Evolutionary conservation across 768 basidiomycete genomes (phyloP).

Genomic region (Tylopilus rubrobrunneus): DNA sequence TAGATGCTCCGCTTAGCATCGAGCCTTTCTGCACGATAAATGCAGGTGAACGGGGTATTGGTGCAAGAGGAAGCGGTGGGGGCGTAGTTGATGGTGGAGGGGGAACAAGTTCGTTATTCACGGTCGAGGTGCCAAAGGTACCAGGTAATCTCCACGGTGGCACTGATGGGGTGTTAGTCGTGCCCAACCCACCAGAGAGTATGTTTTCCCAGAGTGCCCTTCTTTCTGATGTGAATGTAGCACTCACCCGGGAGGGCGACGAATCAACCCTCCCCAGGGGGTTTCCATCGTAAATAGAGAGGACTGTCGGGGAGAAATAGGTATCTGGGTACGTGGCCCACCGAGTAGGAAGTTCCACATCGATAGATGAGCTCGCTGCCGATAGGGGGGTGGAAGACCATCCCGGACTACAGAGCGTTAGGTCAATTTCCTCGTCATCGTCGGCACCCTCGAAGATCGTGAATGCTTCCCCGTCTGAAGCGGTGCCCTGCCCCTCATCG

Average conservation of each 20-base stretch:
- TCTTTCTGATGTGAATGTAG: conserved; percentile 35
- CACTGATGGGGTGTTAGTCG: neutral
- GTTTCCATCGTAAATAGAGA: conserved; percentile 48
- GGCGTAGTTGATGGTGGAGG: conserved; percentile 33
- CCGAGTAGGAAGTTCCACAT: conserved; percentile 24
- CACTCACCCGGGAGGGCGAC: conserved; percentile 23
- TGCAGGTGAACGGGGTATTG: conserved; percentile 3
- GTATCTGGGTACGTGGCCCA: conserved; percentile 65
- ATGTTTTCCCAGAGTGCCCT: conserved; percentile 40
- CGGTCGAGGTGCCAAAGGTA: conserved; percentile 9
- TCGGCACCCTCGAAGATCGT: conserved; percentile 37
- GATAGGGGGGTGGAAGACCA: conserved; percentile 4
- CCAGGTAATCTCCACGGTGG: conserved; percentile 25
- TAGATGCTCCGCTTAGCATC: neutral
- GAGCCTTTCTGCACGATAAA: neutral
- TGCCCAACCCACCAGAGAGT: conserved; percentile 15
- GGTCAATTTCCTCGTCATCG: conserved; percentile 35
- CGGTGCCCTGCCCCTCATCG: neutral
- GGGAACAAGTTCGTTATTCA: conserved; percentile 20
- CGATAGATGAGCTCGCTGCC: neutral
- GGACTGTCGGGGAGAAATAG: conserved; percentile 52
- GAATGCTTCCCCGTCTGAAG: conserved; percentile 24
- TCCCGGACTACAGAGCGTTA: conserved; percentile 4
- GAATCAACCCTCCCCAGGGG: conserved; percentile 31
- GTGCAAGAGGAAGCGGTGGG: conserved; percentile 29